Conservation (phyloP, 495 filamentous ascomycete species). For the Immersiella caudata region DNA sequence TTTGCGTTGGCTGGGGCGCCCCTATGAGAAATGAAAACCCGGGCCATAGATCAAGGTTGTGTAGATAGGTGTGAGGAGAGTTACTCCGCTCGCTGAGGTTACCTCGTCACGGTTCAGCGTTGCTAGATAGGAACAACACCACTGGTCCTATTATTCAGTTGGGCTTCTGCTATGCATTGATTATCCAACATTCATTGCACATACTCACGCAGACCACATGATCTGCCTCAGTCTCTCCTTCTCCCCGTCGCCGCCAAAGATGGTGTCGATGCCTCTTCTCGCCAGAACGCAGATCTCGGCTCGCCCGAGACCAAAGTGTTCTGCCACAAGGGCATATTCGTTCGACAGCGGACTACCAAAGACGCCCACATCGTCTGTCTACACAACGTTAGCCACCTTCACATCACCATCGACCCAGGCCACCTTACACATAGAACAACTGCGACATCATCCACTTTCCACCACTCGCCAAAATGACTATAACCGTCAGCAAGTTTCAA, state of each 20-base stretch:
- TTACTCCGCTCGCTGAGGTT: slow-evolving; percentile 7
- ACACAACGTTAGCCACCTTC: slow-evolving; percentile 18
- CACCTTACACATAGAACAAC: slow-evolving; percentile 45
- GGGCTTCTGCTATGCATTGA: too few relatives aligned
- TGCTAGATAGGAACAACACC: slow-evolving; percentile 1
- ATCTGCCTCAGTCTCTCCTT: slow-evolving; percentile 58
- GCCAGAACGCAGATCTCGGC: slow-evolving; percentile 60
- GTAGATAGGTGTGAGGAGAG: not conserved
- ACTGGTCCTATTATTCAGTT: not conserved
- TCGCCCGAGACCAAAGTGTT: slow-evolving; percentile 65
- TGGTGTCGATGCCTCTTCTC: slow-evolving; percentile 58
- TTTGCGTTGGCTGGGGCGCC: not conserved
- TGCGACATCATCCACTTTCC: slow-evolving; percentile 39
- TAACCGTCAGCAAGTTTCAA: not conserved
- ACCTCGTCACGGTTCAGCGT: slow-evolving; percentile 1
- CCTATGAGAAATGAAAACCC: not conserved
- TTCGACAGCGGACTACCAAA: slow-evolving; percentile 79
- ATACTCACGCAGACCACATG: slow-evolving; percentile 40
- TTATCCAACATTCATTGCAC: too few relatives aligned
- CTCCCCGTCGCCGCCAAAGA: slow-evolving; percentile 67
- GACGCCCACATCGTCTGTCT: slow-evolving; percentile 89
- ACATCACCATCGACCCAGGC: not conserved
- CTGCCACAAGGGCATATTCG: slow-evolving; percentile 72
- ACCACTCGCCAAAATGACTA: slow-evolving; percentile 43
- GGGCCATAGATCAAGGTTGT: not conserved